A percentile compares a stretch with the other conserved stretches of the same genome.
phyloP scores from a whole-genome alignment of 768 basidiomycete genomes.

The Dacryopinax primogenitus region DNA sequence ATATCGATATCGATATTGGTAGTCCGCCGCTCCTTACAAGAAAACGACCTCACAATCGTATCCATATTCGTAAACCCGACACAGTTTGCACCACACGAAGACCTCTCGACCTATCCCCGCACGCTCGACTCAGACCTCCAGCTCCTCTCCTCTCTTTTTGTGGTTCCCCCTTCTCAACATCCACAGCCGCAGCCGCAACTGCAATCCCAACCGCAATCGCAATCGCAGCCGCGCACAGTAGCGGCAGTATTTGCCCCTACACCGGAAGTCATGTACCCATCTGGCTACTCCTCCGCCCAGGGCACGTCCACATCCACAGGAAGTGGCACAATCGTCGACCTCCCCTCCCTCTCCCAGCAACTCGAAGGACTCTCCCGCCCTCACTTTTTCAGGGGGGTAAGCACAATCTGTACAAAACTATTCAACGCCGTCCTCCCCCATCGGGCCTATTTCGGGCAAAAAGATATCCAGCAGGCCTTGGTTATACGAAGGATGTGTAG shows the following conservation, averaged over 20 bases:
- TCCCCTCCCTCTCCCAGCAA: constrained; percentile 79
- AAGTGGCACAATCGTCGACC: constrained; percentile 84
- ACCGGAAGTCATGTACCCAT: constrained; percentile 81
- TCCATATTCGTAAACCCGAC: constrained; percentile 98
- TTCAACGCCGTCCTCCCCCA: constrained; percentile 93
- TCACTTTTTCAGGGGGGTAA: constrained; percentile 88
- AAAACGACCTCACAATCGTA: constrained; percentile 76
- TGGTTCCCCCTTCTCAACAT: constrained; percentile 15
- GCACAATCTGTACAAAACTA: constrained; percentile 87
- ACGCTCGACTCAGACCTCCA: constrained; percentile 66
- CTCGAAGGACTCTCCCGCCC: constrained; percentile 87
- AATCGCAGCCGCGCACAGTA: constrained; percentile 33
- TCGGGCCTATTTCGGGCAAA: constrained; percentile 90
- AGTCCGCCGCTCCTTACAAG: constrained; percentile 65
- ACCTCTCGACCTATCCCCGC: constrained; percentile 80
- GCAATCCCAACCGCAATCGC: constrained; percentile 19
- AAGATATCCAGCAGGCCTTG: constrained; percentile 93
- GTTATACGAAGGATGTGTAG: constrained; percentile 62
- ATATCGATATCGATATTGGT: constrained; percentile 2
- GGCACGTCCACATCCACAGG: constrained; percentile 41
- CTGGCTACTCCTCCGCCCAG: constrained; percentile 70
- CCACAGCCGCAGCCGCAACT: constrained; percentile 7
- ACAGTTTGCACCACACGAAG: constrained; percentile 93
- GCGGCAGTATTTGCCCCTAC: constrained; percentile 70
- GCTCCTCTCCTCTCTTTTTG: constrained; percentile 36